A percentile compares a stretch with the other conserved stretches of the same genome.
Conservation (phyloP, 331 rosid species). For the Quercus phellos region DNA sequence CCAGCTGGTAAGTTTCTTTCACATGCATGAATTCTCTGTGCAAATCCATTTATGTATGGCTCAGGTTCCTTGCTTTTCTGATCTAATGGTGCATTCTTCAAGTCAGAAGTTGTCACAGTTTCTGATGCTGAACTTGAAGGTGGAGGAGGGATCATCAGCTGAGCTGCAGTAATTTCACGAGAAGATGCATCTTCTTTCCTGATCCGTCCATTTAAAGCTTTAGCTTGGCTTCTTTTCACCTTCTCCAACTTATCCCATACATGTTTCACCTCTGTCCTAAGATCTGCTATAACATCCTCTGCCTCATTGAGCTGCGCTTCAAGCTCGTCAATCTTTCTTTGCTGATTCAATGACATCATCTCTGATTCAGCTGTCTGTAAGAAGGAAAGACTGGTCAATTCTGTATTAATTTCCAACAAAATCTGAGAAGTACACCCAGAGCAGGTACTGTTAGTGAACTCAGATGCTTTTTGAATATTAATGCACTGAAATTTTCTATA, state of each 20-base stretch:
- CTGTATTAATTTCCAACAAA: not conserved
- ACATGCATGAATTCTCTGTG: constrained; percentile 68
- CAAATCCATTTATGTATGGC: constrained; percentile 64
- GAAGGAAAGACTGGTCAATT: constrained; percentile 1
- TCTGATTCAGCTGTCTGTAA: constrained; percentile 54
- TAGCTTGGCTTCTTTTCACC: constrained; percentile 33
- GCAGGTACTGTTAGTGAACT: not conserved
- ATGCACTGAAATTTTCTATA: not conserved
- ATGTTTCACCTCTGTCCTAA: constrained; percentile 55
- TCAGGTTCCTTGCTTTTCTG: constrained; percentile 49
- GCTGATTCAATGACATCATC: constrained; percentile 36
- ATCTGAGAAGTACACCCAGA: not conserved
- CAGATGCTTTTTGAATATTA: not conserved
- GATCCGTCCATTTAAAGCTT: constrained; percentile 20
- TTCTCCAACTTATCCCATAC: constrained; percentile 44
- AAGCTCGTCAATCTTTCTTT: constrained; percentile 57
- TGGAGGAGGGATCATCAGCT: constrained; percentile 12
- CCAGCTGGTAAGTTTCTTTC: constrained; percentile 49
- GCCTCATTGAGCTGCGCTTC: constrained; percentile 61
- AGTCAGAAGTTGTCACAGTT: constrained; percentile 23
- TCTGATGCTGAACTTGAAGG: constrained; percentile 23
- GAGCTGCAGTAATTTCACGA: constrained; percentile 15
- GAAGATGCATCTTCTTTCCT: constrained; percentile 25
- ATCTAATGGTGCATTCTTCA: constrained; percentile 11
- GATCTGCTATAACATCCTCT: constrained; percentile 56